Conservation (phyloP, 2,329 filamentous ascomycete genomes). For the Fusarium tuaranense region DNA sequence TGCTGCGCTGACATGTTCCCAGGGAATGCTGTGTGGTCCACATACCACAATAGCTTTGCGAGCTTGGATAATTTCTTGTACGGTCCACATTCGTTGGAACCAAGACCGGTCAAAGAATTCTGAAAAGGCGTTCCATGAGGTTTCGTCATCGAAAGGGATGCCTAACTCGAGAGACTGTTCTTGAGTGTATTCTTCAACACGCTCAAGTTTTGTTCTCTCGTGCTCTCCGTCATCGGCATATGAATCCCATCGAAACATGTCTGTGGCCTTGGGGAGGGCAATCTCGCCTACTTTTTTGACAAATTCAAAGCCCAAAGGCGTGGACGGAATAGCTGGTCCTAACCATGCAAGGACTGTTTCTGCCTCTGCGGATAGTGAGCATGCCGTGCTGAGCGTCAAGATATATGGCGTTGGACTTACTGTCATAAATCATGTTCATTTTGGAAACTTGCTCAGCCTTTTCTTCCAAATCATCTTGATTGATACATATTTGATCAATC, state of each 20-base stretch:
- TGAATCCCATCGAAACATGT: constrained; percentile 27
- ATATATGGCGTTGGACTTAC: background rate
- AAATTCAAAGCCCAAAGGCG: constrained; percentile 1
- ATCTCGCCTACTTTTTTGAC: constrained; percentile 25
- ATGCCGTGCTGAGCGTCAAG: background rate
- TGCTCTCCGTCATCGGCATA: constrained; percentile 5
- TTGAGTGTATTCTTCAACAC: constrained; percentile 2
- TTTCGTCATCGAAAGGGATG: constrained; percentile 23
- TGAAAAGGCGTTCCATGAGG: constrained; percentile 17
- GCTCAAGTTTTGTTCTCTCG: constrained; percentile 22
- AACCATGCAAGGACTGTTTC: constrained; percentile 36
- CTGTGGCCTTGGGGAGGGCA: constrained; percentile 26
- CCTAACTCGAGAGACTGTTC: constrained; percentile 22
- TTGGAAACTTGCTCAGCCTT: constrained; percentile 28
- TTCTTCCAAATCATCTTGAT: constrained; percentile 21
- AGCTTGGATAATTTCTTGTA: constrained; percentile 38
- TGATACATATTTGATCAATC: constrained; percentile 39
- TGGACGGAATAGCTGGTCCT: constrained; percentile 14
- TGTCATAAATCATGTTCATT: constrained; percentile 37
- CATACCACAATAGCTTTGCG: constrained; percentile 33
- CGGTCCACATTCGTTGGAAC: constrained; percentile 38
- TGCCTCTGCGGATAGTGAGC: constrained; percentile 18
- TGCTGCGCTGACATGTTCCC: constrained; percentile 28
- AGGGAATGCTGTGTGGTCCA: constrained; percentile 15
- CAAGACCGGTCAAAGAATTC: constrained; percentile 33